Evolutionary conservation across 768 basidiomycete species (phyloP).

Genomic region (Obba rivulosa): DNA sequence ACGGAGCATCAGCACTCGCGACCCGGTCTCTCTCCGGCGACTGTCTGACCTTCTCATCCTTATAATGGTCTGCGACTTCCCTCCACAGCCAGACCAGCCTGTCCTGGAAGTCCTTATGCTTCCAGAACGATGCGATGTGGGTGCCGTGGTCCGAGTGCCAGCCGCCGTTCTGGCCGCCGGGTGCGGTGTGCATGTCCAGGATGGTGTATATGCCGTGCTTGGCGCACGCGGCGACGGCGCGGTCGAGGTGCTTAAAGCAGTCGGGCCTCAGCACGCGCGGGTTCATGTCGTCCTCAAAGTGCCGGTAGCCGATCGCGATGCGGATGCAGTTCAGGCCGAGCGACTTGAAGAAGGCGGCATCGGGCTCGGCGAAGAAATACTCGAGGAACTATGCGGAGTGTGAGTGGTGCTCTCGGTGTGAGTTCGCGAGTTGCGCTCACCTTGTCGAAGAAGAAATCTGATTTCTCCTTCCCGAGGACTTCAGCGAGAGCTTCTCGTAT

Average conservation of each 20-base stretch:
- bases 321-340: conserved; percentile 80
- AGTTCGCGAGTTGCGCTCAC: conserved; percentile 27
- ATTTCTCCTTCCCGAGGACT: conserved; percentile 59
- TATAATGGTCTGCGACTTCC: conserved; percentile 69
- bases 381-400: conserved; percentile 56
- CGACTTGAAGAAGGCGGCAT: conserved; percentile 72
- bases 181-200: conserved; percentile 72
- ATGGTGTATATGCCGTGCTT: conserved; percentile 75
- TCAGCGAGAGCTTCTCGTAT: conserved; percentile 62
- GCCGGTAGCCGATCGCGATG: conserved; percentile 67
- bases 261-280: conserved; percentile 68
- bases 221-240: conserved; percentile 73
- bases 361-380: conserved; percentile 75
- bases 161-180: conserved; percentile 69
- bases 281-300: conserved; percentile 79
- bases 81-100: conserved; percentile 73
- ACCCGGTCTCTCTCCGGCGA: neutral
- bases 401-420: neutral
- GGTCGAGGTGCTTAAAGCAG: conserved; percentile 79
- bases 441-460: conserved; percentile 80
- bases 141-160: conserved; percentile 77
- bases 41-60: conserved; percentile 37
- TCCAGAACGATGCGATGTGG: conserved; percentile 72
- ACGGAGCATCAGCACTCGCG: neutral
- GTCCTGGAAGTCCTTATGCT: conserved; percentile 81